Evolutionary conservation across 306 rosid genomes (phyloP).

Genomic region (Mucuna pruriens): DNA sequence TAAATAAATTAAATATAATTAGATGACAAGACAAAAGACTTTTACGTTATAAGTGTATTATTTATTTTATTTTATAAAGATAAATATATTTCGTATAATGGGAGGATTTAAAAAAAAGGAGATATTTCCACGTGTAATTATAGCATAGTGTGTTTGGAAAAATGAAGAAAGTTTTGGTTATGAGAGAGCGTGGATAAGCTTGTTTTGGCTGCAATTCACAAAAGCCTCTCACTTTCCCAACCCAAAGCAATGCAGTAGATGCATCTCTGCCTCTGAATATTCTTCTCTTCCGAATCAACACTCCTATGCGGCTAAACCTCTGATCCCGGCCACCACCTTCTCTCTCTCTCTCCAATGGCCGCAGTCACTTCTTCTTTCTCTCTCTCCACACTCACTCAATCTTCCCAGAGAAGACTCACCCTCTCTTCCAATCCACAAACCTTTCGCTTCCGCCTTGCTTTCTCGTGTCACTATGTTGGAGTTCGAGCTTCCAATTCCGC

Average conservation of each 20-base stretch:
- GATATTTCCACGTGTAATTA: conserved; percentile 51
- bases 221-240: conserved; percentile 42
- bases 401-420: conserved; percentile 53
- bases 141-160: conserved; percentile 26
- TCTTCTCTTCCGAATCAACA: background rate
- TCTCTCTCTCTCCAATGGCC: conserved; percentile 58
- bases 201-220: conserved; percentile 33
- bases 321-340: conserved; percentile 34
- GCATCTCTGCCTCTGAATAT: conserved; percentile 29
- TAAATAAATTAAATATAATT: no score
- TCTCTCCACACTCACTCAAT: conserved; percentile 67
- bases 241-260: conserved; percentile 18
- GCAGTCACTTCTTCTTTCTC: conserved; percentile 71
- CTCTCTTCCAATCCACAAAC: conserved; percentile 55
- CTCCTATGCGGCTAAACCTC: conserved; percentile 11
- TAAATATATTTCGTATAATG: no score
- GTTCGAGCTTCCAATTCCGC: conserved; percentile 51
- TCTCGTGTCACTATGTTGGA: conserved; percentile 43
- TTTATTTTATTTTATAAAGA: no score
- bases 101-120: no score
- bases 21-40: no score
- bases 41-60: no score
- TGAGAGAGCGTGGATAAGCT: conserved; percentile 74
- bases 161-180: conserved; percentile 28
- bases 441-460: conserved; percentile 51